Evolutionary conservation across 371 early-diverging fungal species (phyloP).

Genomic region (Encephalitozoon intestinalis): DNA sequence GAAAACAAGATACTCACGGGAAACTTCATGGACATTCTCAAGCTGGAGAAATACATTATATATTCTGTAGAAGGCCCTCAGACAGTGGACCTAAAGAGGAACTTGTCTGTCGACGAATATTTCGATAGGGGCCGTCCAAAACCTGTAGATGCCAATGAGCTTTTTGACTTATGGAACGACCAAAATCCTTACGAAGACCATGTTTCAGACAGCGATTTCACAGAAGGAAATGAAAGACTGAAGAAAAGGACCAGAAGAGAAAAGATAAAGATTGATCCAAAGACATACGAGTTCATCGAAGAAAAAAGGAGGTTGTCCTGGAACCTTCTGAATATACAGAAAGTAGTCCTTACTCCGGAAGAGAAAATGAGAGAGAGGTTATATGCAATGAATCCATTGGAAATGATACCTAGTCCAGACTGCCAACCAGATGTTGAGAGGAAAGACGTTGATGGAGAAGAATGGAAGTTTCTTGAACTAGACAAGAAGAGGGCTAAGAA

Average conservation of each 20-base stretch:
- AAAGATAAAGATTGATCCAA: not conserved
- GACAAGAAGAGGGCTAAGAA: not conserved
- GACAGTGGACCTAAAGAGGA: not conserved
- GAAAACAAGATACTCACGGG: slow-evolving; percentile 45
- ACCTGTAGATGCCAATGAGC: not conserved
- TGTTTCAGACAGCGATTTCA: not conserved
- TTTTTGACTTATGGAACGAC: slow-evolving; percentile 31
- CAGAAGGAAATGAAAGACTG: not conserved
- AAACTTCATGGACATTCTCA: slow-evolving; percentile 44
- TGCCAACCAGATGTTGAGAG: not conserved
- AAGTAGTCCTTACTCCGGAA: not conserved
- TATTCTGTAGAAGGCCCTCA: slow-evolving; percentile 21
- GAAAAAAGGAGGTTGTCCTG: not conserved
- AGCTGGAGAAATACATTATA: slow-evolving; percentile 49
- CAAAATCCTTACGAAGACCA: not conserved
- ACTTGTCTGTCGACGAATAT: slow-evolving; percentile 36
- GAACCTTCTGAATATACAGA: not conserved
- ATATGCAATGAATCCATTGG: not conserved
- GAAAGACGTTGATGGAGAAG: not conserved
- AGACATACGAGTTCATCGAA: not conserved
- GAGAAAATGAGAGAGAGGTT: not conserved
- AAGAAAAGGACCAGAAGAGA: not conserved
- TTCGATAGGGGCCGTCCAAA: slow-evolving; percentile 42
- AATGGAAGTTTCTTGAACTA: not conserved
- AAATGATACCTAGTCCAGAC: not conserved